phyloP scores from a whole-genome alignment of 1,284 basidiomycete genomes.

The Stygiomarasmius scandens region DNA sequence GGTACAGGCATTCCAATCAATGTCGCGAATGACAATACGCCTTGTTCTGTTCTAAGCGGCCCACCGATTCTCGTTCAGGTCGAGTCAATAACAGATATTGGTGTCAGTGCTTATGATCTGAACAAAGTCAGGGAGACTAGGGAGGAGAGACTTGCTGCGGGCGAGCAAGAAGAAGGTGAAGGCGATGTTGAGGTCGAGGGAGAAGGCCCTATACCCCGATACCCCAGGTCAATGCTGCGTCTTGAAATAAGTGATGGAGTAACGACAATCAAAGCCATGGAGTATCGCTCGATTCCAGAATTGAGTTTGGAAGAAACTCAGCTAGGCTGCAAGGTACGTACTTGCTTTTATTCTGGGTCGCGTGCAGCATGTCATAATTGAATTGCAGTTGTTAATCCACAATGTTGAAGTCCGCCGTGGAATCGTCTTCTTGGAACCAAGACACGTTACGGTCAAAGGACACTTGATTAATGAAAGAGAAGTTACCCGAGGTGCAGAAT shows the following conservation, averaged over 20 bases:
- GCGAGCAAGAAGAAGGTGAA: constrained; percentile 58
- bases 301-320: constrained; percentile 67
- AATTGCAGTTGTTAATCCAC: constrained; percentile 61
- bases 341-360: neutral
- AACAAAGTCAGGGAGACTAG: constrained; percentile 65
- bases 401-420: constrained; percentile 64
- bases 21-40: constrained; percentile 38
- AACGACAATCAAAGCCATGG: constrained; percentile 65
- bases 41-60: constrained; percentile 36
- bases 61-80: constrained; percentile 70
- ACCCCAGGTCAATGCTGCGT: constrained; percentile 68
- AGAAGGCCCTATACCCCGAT: constrained; percentile 73
- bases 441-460: constrained; percentile 58
- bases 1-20: constrained; percentile 66
- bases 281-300: constrained; percentile 61
- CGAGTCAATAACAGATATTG: constrained; percentile 73
- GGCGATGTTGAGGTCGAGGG: constrained; percentile 53
- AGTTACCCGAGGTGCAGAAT: constrained; percentile 49
- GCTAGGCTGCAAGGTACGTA: constrained; percentile 71
- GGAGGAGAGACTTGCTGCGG: constrained; percentile 57
- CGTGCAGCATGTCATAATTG: constrained; percentile 1
- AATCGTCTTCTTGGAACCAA: constrained; percentile 70
- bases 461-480: constrained; percentile 63
- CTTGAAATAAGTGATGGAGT: constrained; percentile 71
- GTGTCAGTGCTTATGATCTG: constrained; percentile 68